phyloP scores from a whole-genome alignment of 495 filamentous ascomycete species.

The Penicillium cosmopolitanum region DNA sequence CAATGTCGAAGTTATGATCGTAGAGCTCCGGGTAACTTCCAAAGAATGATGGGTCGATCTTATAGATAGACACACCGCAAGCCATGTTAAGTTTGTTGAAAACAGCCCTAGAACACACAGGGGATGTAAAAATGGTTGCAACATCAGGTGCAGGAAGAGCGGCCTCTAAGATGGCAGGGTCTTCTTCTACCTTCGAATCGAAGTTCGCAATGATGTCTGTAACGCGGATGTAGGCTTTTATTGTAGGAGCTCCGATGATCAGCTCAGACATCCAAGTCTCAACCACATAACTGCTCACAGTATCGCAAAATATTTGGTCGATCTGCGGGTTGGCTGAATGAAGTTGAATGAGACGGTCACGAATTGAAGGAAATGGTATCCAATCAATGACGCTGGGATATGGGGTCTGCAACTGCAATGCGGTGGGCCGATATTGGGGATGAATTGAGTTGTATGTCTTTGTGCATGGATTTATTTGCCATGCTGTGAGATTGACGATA shows the following conservation, averaged over 20 bases:
- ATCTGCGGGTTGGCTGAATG: conserved; percentile 18
- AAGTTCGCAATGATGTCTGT: conserved; percentile 14
- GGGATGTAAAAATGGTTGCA: conserved; percentile 9
- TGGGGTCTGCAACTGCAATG: conserved; percentile 9
- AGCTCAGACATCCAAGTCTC: conserved; percentile 17
- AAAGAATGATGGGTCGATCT: conserved; percentile 17
- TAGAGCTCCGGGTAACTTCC: conserved; percentile 16
- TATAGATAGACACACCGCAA: conserved; percentile 13
- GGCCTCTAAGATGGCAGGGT: not conserved
- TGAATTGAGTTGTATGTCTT: conserved; percentile 11
- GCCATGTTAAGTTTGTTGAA: conserved; percentile 14
- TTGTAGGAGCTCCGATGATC: conserved; percentile 9
- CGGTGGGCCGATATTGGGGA: conserved; percentile 14
- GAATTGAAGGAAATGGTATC: conserved; percentile 12
- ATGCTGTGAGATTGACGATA: conserved; percentile 21
- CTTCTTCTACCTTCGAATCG: conserved; percentile 6
- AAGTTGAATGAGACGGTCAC: conserved; percentile 13
- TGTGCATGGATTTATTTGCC: conserved; percentile 18
- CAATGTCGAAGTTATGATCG: conserved; percentile 11
- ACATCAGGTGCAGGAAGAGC: conserved; percentile 15
- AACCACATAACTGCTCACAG: conserved; percentile 17
- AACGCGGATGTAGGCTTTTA: conserved; percentile 13
- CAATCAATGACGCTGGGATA: conserved; percentile 17
- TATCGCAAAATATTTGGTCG: conserved; percentile 15
- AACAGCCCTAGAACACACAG: conserved; percentile 5